Evolutionary conservation across 768 basidiomycete species (phyloP).

Genomic region (Coprinopsis marcescibilis): DNA sequence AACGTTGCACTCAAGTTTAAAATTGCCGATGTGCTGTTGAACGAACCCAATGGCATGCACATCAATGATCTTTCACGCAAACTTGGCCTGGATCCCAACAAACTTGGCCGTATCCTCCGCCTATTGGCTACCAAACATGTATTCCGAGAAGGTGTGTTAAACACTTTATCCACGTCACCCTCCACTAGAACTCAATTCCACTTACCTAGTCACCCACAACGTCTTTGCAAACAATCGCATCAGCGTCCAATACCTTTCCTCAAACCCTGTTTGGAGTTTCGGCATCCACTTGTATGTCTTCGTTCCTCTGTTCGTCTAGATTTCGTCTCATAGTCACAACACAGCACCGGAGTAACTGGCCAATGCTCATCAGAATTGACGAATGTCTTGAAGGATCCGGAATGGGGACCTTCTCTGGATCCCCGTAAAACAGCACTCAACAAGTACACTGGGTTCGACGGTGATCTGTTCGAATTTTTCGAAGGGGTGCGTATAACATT

Average conservation of each 20-base stretch:
- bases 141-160: conserved; percentile 30
- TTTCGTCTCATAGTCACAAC: neutral
- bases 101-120: conserved; percentile 29
- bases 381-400: conserved; percentile 30
- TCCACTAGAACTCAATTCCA: neutral
- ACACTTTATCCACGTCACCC: neutral
- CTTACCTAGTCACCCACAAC: conserved; percentile 23
- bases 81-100: conserved; percentile 24
- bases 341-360: conserved; percentile 17
- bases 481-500: conserved; percentile 14
- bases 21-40: conserved; percentile 29
- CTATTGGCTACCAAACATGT: conserved; percentile 29
- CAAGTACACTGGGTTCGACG: conserved; percentile 16
- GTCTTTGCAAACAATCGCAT: conserved; percentile 35
- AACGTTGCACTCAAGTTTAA: conserved; percentile 24
- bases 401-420: conserved; percentile 22
- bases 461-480: conserved; percentile 20
- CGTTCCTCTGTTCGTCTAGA: neutral
- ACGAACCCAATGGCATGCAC: conserved; percentile 26
- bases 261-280: conserved; percentile 21
- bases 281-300: conserved; percentile 20
- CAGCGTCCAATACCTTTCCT: conserved; percentile 23
- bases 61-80: conserved; percentile 21
- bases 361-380: conserved; percentile 22
- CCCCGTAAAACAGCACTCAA: conserved; percentile 23